Evolutionary conservation across 78 protist species (phyloP).

Genomic region (Diacronema lutheri): DNA sequence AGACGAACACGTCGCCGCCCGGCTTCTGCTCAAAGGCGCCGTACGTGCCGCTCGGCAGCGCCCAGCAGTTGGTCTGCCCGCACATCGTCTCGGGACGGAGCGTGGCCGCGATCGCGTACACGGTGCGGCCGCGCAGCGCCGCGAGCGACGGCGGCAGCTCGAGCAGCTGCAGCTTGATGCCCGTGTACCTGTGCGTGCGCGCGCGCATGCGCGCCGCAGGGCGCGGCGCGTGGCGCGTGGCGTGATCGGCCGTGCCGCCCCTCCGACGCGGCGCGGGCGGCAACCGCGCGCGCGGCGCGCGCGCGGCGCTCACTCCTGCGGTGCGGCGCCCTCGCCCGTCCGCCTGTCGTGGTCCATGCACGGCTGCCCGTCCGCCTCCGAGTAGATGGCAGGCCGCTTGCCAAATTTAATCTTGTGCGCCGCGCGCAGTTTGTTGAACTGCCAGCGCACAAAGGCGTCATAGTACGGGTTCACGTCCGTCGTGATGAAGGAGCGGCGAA

Average conservation of each 20-base stretch:
- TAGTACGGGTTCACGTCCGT: slow-evolving; percentile 98
- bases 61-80: slow-evolving; percentile 97
- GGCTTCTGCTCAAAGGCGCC: slow-evolving; percentile 78
- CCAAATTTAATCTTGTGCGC: slow-evolving; percentile 74
- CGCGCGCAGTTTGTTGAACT: slow-evolving; percentile 76
- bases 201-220: too few species aligned
- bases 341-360: slow-evolving; percentile 99
- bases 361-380: slow-evolving; percentile 94
- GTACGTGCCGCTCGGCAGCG: slow-evolving; percentile 87
- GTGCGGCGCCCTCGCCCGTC: slow-evolving; percentile 93
- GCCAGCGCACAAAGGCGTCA: slow-evolving; percentile 99
- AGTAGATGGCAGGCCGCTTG: slow-evolving; percentile 81
- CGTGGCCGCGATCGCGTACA: slow-evolving; percentile 58
- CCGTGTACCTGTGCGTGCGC: too few species aligned
- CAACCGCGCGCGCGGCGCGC: too few species aligned
- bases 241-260: too few species aligned
- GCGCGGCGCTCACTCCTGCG: too few species aligned
- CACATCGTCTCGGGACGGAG: slow-evolving; percentile 99
- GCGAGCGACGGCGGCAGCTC: slow-evolving; percentile 61
- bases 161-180: slow-evolving; percentile 82
- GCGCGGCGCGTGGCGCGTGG: too few species aligned
- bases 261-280: too few species aligned
- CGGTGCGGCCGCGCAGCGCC: neutral
- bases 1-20: slow-evolving; percentile 64
- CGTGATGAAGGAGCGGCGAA: slow-evolving; percentile 98